These are phyloP conservation scores for Rhizophora mangle DNA, from an alignment of 345 rosid genomes.

Conservation along the genomic window DNA sequence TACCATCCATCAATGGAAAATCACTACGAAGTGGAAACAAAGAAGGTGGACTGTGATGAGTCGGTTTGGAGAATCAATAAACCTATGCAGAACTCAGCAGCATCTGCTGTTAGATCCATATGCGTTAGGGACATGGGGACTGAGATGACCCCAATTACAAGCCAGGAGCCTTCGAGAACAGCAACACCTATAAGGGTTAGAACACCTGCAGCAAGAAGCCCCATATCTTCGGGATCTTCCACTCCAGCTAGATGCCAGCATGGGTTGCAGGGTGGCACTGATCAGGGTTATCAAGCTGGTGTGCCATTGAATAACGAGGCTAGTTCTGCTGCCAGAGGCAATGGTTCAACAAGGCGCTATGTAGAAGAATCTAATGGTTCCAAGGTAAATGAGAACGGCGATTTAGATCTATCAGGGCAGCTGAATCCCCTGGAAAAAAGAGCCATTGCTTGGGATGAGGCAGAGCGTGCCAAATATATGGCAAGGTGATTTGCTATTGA, in stretches of 20 bases:
- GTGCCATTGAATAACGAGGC: conserved; percentile 17
- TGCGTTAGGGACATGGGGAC: conserved; percentile 96
- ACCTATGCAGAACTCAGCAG: conserved; percentile 35
- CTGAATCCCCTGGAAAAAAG: conserved; percentile 58
- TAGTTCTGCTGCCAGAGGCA: conserved; percentile 20
- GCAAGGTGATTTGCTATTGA: conserved; percentile 53
- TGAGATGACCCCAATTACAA: conserved; percentile 91
- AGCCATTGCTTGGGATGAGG: conserved; percentile 92
- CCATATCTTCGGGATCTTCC: conserved; percentile 69
- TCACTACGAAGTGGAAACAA: conserved; percentile 49
- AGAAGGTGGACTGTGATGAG: conserved; percentile 74
- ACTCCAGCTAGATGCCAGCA: conserved; percentile 62
- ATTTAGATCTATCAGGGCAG: conserved; percentile 34
- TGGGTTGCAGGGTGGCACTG: conserved; percentile 19
- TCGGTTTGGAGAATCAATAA: conserved; percentile 59
- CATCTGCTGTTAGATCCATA: conserved; percentile 55
- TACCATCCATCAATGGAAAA: conserved; percentile 23
- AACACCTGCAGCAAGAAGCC: conserved; percentile 72
- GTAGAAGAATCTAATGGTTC: conserved; percentile 21
- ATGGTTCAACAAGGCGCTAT: conserved; percentile 3
- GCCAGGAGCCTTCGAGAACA: conserved; percentile 92
- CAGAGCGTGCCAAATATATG: conserved; percentile 84
- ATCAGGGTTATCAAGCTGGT: conserved; percentile 25
- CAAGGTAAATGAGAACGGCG: conserved; percentile 16
- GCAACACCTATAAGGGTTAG: conserved; percentile 77